Evolutionary conservation across 2,329 filamentous ascomycete genomes (phyloP), one percentile per base, ranked within the genome.

Genomic region (Alternaria incomplexa): DNA sequence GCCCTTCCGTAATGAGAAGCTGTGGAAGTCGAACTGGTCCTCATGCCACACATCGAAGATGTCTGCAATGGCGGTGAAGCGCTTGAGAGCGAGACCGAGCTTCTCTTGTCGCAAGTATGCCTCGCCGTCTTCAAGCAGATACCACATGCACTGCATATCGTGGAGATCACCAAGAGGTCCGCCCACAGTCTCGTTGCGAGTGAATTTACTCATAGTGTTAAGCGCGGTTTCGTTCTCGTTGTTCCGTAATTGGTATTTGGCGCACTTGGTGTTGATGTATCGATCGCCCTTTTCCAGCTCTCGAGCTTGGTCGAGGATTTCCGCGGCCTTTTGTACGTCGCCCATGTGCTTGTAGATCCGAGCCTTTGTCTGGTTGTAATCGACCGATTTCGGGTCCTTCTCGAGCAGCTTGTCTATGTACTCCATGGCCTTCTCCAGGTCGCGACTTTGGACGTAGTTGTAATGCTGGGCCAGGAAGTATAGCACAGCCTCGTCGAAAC

Each of bases 81-180:
- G 89, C 84, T 99, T 99, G 56, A 99, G 85, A 0, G 96, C 95
- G 62, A 97, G 86, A 5, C 91, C 93, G 50, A 92, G 83, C 72
- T 97, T 93, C 67, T 90, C 90, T 78, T 93, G 91, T 54, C 96
- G 90, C 61, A 92, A 85, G 79, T 94, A 93, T 4, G 95, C 90
- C 82, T 97, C 92, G 58, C 93, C 96, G 77, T 99, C 96, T 81
- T 99, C 96, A 6, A 93, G 96, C 74, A 99, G 83, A 79, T 90
- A 99, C 96, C 96, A 99, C 71, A 98, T 89, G 78, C 94, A 97
- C 82, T 99, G 96, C 96, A 99, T 99, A 73, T 99, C 96, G 69
- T 96, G 87, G 36, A 99, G 87, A 80, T 99, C 96, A 51, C 91
- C 92, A 44, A 99, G 84, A 5, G 96, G 92, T 2, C 96, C 96